Conservation (phyloP, 805 yeast species). For the Saccharomycopsis javanensis region DNA sequence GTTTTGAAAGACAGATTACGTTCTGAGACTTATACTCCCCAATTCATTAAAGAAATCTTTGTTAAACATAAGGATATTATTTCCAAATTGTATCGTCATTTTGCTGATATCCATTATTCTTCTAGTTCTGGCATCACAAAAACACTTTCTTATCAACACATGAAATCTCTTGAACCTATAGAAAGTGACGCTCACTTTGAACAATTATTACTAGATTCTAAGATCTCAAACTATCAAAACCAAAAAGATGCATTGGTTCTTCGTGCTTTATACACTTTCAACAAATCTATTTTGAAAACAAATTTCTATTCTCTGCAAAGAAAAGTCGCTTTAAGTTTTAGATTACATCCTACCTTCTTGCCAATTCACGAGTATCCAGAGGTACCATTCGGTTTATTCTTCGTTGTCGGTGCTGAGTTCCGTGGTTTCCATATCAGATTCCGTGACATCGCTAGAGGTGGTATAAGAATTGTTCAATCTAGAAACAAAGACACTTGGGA, state of each 20-base stretch:
- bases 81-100: conserved; percentile 77
- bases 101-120: conserved; percentile 78
- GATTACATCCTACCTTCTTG: conserved; percentile 78
- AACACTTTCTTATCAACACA: conserved; percentile 81
- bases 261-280: conserved; percentile 73
- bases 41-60: conserved; percentile 70
- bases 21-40: conserved; percentile 86
- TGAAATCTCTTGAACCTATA: conserved; percentile 67
- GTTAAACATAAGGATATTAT: conserved; percentile 60
- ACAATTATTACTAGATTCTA: conserved; percentile 44
- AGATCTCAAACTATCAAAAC: conserved; percentile 49
- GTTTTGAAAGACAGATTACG: conserved; percentile 82
- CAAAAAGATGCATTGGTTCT: conserved; percentile 72
- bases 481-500: conserved; percentile 78
- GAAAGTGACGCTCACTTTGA: conserved; percentile 68
- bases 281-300: conserved; percentile 81
- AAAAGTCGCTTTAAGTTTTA: conserved; percentile 89
- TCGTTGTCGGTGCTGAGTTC: conserved; percentile 92
- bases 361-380: conserved; percentile 85
- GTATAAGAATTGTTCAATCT: conserved; percentile 89
- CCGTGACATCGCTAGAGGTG: conserved; percentile 97
- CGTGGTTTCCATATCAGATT: conserved; percentile 96
- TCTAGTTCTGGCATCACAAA: conserved; percentile 52
- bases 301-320: conserved; percentile 81
- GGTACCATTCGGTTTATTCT: conserved; percentile 88